Base-by-base conservation (phyloP, 805 yeast genomes). In the Metschnikowia lunata region DNA sequence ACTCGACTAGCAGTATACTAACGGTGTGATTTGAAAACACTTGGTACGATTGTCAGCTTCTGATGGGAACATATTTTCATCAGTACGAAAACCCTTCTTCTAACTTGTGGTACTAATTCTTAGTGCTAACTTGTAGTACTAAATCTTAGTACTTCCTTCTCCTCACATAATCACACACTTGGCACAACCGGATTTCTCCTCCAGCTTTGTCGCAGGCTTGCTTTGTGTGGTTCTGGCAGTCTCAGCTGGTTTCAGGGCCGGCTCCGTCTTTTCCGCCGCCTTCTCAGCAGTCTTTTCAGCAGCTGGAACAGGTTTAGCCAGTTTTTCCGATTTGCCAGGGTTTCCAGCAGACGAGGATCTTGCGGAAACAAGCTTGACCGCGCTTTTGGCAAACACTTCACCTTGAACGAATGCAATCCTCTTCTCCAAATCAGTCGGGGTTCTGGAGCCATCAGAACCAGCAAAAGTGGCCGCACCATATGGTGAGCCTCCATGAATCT, bases 391-490 rank as follows among this genome's bases (percentile, higher is more conserved):
- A 64, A 87, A 86, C 42, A 76, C 63, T 57, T 71, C 66, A 66
- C 95, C 95, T 71, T 87, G 95, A 51, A 69, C 71, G 42, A 62
- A 63, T 43, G 85, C 90, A 49, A 83, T 59, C 54, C 74, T 72
- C 64, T 78, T 70, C 71, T 87, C 95, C 51, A 79, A 66, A 40
- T 69, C 77, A 44, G 80, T 60, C 36, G 89, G 85, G 52, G 62
- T 65, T 72, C 91, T 82, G 34, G 88, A 76, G 55, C 95, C 95
- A 59, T 83, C 88, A 23, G 79, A 69, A 52, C 84, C 91, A 30
- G 95, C 88, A 53, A 76, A 73, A 46, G 86, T 71, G 60, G 91
- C 93, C 36, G 95, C 88, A 66, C 95, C 95, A 85, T 88, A 88
- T 42, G 95, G 78, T 43, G 90, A 79, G 56, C 85, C 83, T 57